A percentile compares a stretch with the other conserved stretches of the same genome.
Conservation (phyloP, 2,329 filamentous ascomycete species). For the Elsinoe perseae region DNA sequence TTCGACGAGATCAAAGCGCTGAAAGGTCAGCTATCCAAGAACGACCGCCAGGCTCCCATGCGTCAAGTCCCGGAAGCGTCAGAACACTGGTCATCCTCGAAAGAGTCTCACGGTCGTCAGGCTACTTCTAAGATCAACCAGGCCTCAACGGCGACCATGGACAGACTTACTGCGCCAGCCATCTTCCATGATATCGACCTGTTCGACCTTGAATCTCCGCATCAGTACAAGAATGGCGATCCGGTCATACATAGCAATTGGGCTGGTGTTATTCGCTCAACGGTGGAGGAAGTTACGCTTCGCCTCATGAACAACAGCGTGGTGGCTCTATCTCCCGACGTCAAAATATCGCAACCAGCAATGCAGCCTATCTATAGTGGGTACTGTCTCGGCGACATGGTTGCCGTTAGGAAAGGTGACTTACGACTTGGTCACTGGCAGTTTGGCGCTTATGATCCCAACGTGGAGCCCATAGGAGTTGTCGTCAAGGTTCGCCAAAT, state of each 20-base stretch:
- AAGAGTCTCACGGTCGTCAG: not conserved
- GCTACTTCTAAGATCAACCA: not conserved
- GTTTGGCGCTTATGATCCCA: constrained; percentile 45
- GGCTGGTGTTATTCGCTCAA: constrained; percentile 47
- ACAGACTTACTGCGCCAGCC: constrained; percentile 1
- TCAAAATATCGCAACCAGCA: constrained; percentile 28
- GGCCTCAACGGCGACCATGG: not conserved
- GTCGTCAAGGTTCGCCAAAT: constrained; percentile 45
- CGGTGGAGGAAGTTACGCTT: constrained; percentile 44
- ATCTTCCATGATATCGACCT: constrained; percentile 26
- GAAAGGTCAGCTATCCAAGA: not conserved
- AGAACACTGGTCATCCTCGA: not conserved
- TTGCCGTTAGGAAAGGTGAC: constrained; percentile 45
- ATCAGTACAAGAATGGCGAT: constrained; percentile 42
- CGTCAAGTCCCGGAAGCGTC: not conserved
- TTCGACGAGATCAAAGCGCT: constrained; percentile 13
- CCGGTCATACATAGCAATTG: constrained; percentile 49
- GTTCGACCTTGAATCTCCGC: constrained; percentile 25
- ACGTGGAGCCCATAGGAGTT: constrained; percentile 42
- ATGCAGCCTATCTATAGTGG: constrained; percentile 27
- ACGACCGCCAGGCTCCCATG: not conserved
- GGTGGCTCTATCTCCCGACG: constrained; percentile 44
- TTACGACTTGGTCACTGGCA: constrained; percentile 47
- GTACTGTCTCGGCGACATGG: constrained; percentile 42
- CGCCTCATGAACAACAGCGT: constrained; percentile 47